Evolutionary conservation across 2,329 filamentous ascomycete genomes (phyloP).

Genomic region (Colletotrichum truncatum): DNA sequence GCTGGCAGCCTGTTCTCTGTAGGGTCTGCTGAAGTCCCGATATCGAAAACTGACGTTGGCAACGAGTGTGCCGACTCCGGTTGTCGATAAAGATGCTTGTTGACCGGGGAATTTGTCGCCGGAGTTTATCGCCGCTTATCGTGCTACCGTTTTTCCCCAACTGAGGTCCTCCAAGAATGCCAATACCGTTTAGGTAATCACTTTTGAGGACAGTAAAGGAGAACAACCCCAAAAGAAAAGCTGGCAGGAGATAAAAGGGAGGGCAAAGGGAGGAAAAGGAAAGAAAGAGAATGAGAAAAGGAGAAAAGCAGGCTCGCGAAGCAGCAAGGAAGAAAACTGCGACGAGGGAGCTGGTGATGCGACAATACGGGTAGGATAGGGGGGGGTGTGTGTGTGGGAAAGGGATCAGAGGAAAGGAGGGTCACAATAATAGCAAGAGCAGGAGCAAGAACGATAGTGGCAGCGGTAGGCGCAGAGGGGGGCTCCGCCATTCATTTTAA

Average conservation of each 20-base stretch:
- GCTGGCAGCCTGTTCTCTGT: too few relatives aligned
- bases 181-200: too few relatives aligned
- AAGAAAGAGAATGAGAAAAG: not conserved
- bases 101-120: too few relatives aligned
- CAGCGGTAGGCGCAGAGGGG: not conserved
- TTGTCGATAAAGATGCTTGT: too few relatives aligned
- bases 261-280: too few relatives aligned
- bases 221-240: not conserved
- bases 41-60: too few relatives aligned
- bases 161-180: too few relatives aligned
- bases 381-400: not conserved
- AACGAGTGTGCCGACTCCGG: too few relatives aligned
- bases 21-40: too few relatives aligned
- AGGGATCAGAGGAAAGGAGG: not conserved
- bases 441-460: not conserved
- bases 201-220: not conserved
- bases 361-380: not conserved
- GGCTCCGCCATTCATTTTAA: constrained; percentile 29
- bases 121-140: too few relatives aligned
- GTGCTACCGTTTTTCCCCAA: too few relatives aligned
- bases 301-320: not conserved
- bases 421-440: not conserved
- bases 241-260: too few relatives aligned
- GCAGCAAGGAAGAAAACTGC: not conserved
- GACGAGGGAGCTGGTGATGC: not conserved